These are phyloP conservation scores for Penicillium desertorum DNA, from an alignment of 495 filamentous ascomycete genomes.

Conservation along the genomic window DNA sequence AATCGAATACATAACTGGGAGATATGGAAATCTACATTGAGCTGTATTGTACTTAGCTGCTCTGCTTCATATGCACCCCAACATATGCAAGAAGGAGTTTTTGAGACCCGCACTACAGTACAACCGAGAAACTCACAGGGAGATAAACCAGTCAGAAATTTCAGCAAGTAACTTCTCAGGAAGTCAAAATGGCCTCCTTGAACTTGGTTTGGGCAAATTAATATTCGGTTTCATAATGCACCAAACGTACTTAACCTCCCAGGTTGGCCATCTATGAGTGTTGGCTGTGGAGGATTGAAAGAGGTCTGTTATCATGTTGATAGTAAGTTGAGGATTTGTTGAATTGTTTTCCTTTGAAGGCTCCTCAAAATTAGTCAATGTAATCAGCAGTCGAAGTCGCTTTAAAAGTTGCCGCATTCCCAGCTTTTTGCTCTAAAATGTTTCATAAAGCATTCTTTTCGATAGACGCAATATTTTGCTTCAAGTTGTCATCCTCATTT, in stretches of 20 bases:
- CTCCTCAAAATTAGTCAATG: not conserved
- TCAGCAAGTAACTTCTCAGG: not conserved
- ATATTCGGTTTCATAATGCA: not conserved
- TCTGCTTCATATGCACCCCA: too few relatives aligned
- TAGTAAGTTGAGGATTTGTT: not conserved
- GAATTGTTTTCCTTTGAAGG: not conserved
- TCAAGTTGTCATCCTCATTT: too few relatives aligned
- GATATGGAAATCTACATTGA: too few relatives aligned
- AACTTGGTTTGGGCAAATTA: not conserved
- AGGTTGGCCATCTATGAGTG: not conserved
- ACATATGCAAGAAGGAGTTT: not conserved
- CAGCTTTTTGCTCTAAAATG: too few relatives aligned
- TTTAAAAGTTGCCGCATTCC: not conserved
- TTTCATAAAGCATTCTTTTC: not conserved
- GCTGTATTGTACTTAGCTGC: too few relatives aligned
- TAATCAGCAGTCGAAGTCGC: not conserved
- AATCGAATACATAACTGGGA: too few relatives aligned
- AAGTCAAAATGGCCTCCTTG: not conserved
- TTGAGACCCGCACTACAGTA: not conserved
- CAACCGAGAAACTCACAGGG: not conserved
- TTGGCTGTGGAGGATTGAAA: not conserved
- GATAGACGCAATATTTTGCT: not conserved
- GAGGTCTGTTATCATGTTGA: not conserved
- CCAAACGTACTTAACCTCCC: not conserved
- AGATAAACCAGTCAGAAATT: not conserved